phyloP scores from a whole-genome alignment of 345 rosid species.

The Corymbia maculata region DNA sequence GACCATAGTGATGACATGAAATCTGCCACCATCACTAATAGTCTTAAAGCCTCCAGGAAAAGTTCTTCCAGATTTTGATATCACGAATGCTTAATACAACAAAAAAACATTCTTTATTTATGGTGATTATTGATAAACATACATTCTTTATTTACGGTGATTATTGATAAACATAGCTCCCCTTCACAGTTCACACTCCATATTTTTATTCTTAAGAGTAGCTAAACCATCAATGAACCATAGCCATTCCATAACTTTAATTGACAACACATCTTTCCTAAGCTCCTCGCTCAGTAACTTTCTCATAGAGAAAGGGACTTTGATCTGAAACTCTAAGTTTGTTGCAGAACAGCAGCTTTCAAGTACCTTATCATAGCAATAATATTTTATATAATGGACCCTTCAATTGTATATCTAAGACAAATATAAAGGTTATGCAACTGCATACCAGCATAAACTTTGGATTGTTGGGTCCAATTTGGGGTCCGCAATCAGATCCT shows the following conservation, averaged over 20 bases:
- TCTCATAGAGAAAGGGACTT: not conserved
- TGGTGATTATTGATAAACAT: not conserved
- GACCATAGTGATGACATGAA: not conserved
- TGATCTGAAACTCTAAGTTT: not conserved
- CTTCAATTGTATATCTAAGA: not conserved
- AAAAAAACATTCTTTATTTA: not conserved
- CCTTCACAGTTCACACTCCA: not conserved
- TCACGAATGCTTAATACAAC: not conserved
- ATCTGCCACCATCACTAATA: not conserved
- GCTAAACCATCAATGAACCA: not conserved
- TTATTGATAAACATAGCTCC: not conserved
- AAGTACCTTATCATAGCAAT: not conserved
- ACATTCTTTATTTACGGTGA: not conserved
- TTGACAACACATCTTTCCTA: not conserved
- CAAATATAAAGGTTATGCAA: not conserved
- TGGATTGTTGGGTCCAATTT: slow-evolving; percentile 89
- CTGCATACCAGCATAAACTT: slow-evolving; percentile 59
- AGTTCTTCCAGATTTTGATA: not conserved
- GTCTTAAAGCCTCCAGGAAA: not conserved
- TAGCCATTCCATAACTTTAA: not conserved
- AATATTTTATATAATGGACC: not conserved
- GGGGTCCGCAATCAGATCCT: slow-evolving; percentile 54
- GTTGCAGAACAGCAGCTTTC: not conserved
- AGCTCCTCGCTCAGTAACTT: not conserved
- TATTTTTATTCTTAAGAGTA: not conserved